A percentile compares a stretch with the other conserved stretches of the same genome.
These are phyloP conservation scores for Apiotrichum akiyoshidainum DNA, from an alignment of 1,284 basidiomycete genomes.

Conservation along the genomic window DNA sequence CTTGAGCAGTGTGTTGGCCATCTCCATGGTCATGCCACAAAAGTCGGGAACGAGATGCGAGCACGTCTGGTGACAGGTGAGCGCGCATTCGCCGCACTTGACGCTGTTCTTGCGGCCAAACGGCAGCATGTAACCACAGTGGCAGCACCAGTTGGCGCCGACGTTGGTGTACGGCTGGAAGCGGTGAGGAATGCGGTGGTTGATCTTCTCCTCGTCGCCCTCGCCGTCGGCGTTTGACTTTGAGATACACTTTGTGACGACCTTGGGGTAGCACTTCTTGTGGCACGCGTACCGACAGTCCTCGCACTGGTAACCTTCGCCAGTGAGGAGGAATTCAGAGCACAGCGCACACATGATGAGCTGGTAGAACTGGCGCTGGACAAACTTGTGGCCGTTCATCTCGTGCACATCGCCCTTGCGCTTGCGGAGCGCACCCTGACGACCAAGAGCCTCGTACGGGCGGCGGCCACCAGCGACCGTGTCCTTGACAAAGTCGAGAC, in stretches of 20 bases:
- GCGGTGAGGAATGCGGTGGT: constrained; percentile 97
- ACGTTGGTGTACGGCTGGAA: constrained; percentile 98
- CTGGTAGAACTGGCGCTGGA: constrained; percentile 97
- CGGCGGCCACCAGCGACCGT: constrained; percentile 81
- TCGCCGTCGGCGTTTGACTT: constrained; percentile 90
- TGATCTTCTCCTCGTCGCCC: constrained; percentile 97
- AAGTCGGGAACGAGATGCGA: constrained; percentile 98
- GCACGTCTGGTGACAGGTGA: constrained; percentile 97
- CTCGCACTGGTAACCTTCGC: constrained; percentile 96
- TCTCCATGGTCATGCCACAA: constrained; percentile 99
- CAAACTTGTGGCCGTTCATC: constrained; percentile 99
- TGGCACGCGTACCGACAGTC: constrained; percentile 99
- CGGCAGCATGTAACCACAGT: constrained; percentile 97
- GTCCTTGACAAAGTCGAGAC: constrained; percentile 93
- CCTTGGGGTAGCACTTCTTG: constrained; percentile 98
- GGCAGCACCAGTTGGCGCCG: constrained; percentile 98
- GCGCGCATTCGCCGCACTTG: constrained; percentile 90
- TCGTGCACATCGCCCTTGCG: constrained; percentile 98
- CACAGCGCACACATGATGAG: constrained; percentile 98
- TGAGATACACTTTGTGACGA: constrained; percentile 98
- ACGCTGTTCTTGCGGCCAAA: constrained; percentile 95
- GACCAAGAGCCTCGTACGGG: constrained; percentile 90
- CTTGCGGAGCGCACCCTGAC: constrained; percentile 96
- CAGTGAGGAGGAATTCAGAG: constrained; percentile 95
- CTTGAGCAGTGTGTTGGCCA: constrained; percentile 86